phyloP scores from a whole-genome alignment of 169 alveolate species.

The Cryptosporidium meleagridis region DNA sequence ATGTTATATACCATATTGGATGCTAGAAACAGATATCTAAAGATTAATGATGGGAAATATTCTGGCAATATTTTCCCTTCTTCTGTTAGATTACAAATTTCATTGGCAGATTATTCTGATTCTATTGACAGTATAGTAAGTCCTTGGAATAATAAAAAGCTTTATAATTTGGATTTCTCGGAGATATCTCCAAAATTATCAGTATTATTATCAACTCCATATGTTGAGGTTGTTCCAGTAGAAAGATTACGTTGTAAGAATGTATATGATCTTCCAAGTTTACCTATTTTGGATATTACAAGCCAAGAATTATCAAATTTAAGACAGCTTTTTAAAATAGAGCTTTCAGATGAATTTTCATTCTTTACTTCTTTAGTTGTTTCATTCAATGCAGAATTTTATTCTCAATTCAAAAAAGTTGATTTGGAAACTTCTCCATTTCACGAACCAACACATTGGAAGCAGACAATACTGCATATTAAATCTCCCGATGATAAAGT shows the following conservation, averaged over 20 bases:
- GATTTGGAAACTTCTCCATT: slow-evolving; percentile 80
- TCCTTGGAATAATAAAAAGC: slow-evolving; percentile 36
- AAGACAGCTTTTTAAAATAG: slow-evolving; percentile 60
- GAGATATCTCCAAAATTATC: slow-evolving; percentile 77
- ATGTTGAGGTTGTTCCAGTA: slow-evolving; percentile 75
- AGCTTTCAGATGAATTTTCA: slow-evolving; percentile 5
- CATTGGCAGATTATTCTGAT: slow-evolving; percentile 53
- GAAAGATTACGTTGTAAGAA: slow-evolving; percentile 26
- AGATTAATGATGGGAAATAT: slow-evolving; percentile 23
- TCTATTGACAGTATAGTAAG: neutral
- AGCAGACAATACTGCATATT: slow-evolving; percentile 82
- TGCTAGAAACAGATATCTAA: slow-evolving; percentile 86
- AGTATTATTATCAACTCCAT: slow-evolving; percentile 76
- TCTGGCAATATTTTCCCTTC: slow-evolving; percentile 59
- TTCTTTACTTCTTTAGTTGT: slow-evolving; percentile 60
- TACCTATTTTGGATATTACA: slow-evolving; percentile 31
- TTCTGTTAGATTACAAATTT: slow-evolving; percentile 35
- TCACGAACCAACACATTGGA: slow-evolving; percentile 83
- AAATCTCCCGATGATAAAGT: slow-evolving; percentile 31
- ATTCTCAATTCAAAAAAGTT: neutral
- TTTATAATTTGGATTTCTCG: slow-evolving; percentile 77
- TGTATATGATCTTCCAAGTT: slow-evolving; percentile 9
- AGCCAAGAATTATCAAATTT: slow-evolving; percentile 23
- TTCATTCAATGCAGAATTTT: slow-evolving; percentile 39
- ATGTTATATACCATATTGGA: slow-evolving; percentile 89